These are phyloP conservation scores for Chrysochromulina tobinii DNA, from an alignment of 78 protist genomes.

Conservation along the genomic window DNA sequence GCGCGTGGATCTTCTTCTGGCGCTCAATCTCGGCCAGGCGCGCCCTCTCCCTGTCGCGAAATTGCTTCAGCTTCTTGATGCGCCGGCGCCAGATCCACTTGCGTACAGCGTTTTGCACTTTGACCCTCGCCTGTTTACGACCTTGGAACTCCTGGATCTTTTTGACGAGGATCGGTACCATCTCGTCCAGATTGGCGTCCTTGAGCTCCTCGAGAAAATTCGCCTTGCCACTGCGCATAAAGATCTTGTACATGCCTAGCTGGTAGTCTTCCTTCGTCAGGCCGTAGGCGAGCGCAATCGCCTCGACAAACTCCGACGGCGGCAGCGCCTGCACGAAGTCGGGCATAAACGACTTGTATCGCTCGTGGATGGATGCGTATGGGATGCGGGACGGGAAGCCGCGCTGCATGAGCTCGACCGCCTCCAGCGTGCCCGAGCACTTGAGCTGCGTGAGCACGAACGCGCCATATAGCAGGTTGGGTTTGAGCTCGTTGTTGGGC, in stretches of 20 bases:
- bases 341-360: not conserved
- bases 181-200: no score
- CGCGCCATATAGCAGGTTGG: not conserved
- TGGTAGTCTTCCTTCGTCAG: not conserved
- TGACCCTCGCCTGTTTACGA: no score
- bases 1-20: no score
- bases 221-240: not conserved
- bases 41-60: no score
- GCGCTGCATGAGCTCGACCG: not conserved
- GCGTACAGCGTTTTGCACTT: no score
- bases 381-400: constrained; percentile 4
- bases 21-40: no score
- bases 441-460: not conserved
- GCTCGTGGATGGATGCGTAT: not conserved
- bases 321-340: not conserved
- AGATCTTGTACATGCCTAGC: not conserved
- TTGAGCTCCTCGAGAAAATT: no score
- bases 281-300: not conserved
- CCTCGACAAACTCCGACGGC: not conserved
- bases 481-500: not conserved
- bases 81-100: no score
- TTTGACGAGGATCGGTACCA: no score
- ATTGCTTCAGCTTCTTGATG: no score
- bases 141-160: no score
- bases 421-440: constrained; percentile 1